Conservation (phyloP, 352 stramenopile genomes). For the Pseudoperonospora humuli region DNA sequence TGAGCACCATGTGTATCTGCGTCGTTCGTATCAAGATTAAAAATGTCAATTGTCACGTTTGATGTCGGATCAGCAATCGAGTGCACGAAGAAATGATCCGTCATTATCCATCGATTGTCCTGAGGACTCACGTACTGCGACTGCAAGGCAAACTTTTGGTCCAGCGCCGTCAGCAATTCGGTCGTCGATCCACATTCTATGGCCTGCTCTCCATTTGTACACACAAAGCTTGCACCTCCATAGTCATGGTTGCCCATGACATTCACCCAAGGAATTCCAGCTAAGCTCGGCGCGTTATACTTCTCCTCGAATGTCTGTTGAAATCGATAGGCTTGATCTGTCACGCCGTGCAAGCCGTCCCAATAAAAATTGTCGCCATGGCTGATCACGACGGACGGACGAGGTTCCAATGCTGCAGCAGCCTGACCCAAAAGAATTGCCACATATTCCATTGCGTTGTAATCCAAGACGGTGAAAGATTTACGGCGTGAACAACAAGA, state of each 20-base stretch:
- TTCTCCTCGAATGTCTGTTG: conserved; percentile 76
- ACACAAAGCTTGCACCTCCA: conserved; percentile 72
- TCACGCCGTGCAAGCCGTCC: conserved; percentile 48
- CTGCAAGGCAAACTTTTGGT: conserved; percentile 70
- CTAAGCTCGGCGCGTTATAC: conserved; percentile 40
- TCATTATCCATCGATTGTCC: conserved; percentile 73
- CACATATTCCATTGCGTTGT: conserved; percentile 68
- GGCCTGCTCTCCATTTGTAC: conserved; percentile 30
- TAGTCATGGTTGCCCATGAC: conserved; percentile 86
- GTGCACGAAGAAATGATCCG: conserved; percentile 79
- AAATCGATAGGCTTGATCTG: conserved; percentile 60
- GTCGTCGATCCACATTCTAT: conserved; percentile 37
- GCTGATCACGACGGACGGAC: conserved; percentile 38
- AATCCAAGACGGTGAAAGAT: conserved; percentile 52
- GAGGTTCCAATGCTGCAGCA: conserved; percentile 19
- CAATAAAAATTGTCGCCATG: conserved; percentile 84
- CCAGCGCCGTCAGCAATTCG: conserved; percentile 38
- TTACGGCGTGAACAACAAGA: conserved; percentile 60
- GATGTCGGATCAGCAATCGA: conserved; percentile 44
- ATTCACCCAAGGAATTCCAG: conserved; percentile 72
- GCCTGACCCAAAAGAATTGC: conserved; percentile 46
- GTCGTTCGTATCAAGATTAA: conserved; percentile 82
- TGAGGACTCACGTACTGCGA: conserved; percentile 72
- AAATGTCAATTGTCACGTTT: conserved; percentile 75
- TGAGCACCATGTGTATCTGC: conserved; percentile 49